A percentile compares a stretch with the other conserved stretches of the same genome.
Evolutionary conservation across 2,329 filamentous ascomycete species (phyloP).

Genomic region (Talaromyces atroroseus): DNA sequence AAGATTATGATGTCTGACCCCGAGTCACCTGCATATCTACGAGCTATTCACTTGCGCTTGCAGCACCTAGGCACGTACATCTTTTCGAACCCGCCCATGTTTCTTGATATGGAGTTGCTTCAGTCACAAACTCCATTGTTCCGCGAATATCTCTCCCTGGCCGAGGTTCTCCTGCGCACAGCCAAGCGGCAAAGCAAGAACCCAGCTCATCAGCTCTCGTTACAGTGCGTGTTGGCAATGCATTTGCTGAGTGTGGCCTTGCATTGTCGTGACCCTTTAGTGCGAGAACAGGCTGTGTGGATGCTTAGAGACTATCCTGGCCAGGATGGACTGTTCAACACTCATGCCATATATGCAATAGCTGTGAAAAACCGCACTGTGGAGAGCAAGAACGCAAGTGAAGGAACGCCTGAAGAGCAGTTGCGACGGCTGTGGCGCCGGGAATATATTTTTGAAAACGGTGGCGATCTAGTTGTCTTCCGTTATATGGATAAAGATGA

Average conservation of each 20-base stretch:
- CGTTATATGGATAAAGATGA: conserved; percentile 6
- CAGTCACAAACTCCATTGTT: not conserved
- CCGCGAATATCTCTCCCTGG: conserved; percentile 6
- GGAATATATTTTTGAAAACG: conserved; percentile 3
- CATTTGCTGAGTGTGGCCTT: not conserved
- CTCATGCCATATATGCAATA: conserved; percentile 1
- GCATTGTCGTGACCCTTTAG: conserved; percentile 5
- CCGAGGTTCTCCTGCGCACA: conserved; percentile 3
- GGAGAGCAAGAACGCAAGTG: not conserved
- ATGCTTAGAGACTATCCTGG: conserved; percentile 7
- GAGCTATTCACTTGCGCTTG: conserved; percentile 3
- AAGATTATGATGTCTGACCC: conserved; percentile 5
- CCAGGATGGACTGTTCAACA: conserved; percentile 4
- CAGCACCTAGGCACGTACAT: conserved; percentile 4
- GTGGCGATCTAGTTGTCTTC: conserved; percentile 1
- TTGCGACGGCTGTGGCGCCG: conserved; percentile 6
- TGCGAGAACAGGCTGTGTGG: conserved; percentile 1
- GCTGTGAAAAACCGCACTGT: conserved; percentile 1
- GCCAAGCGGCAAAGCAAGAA: not conserved
- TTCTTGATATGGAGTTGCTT: conserved; percentile 4
- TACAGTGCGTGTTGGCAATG: not conserved
- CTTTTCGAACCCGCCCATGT: conserved; percentile 1
- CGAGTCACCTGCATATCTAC: not conserved
- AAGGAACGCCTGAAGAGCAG: conserved; percentile 4
- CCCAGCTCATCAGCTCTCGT: not conserved